Evolutionary conservation across 352 stramenopile genomes (phyloP).

Genomic region (Globisporangium alternatum): DNA sequence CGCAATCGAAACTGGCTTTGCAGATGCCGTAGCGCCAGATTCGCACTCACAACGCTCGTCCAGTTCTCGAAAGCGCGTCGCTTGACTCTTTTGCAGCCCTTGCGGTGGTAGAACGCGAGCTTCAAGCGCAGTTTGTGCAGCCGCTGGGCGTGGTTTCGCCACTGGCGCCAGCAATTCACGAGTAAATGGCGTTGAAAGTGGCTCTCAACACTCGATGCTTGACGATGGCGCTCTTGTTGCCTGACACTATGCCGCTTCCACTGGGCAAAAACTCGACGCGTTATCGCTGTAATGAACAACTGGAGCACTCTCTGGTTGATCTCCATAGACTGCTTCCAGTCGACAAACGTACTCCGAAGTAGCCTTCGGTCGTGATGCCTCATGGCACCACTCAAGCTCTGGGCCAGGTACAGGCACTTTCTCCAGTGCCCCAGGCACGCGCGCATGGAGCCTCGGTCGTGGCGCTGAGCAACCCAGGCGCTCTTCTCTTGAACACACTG

Average conservation of each 20-base stretch:
- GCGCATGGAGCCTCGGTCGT: constrained; percentile 20
- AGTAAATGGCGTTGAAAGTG: background rate
- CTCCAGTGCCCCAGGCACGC: constrained; percentile 26
- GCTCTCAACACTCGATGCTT: background rate
- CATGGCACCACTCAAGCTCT: background rate
- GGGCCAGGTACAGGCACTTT: background rate
- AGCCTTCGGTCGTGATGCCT: background rate
- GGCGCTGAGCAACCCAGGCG: constrained; percentile 39
- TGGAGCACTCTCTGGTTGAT: background rate
- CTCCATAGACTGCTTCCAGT: constrained; percentile 10
- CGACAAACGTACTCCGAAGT: background rate
- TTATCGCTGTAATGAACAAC: background rate
- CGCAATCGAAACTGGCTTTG: background rate
- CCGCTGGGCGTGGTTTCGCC: background rate
- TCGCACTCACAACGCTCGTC: background rate
- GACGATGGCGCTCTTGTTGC: background rate
- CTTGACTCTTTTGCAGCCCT: background rate
- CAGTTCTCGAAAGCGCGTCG: background rate
- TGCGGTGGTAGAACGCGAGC: constrained; percentile 6
- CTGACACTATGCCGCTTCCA: background rate
- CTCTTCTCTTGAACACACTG: constrained; percentile 28
- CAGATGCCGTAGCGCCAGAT: background rate
- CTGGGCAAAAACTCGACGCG: background rate
- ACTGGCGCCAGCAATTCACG: background rate
- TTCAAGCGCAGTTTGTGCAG: background rate